A percentile compares a stretch with the other conserved stretches of the same genome.
phyloP scores from a whole-genome alignment of 176 grass and related monocot species.

The Musa beccarii region DNA sequence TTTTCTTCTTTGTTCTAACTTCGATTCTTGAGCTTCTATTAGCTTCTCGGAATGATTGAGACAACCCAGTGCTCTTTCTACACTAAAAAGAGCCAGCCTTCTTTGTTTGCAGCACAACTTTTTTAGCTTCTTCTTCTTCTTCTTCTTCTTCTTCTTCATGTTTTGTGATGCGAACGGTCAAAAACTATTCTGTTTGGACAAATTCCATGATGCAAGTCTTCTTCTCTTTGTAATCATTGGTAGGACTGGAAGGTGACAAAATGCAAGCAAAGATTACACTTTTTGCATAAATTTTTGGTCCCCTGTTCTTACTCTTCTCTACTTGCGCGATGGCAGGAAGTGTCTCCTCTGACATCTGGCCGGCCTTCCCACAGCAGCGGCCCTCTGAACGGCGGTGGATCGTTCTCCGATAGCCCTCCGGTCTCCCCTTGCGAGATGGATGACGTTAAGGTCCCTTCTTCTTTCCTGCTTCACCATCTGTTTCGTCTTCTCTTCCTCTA shows the following conservation, averaged over 20 bases:
- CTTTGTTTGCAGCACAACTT: no score
- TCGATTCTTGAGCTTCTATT: neutral
- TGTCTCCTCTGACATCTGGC: slow-evolving; percentile 77
- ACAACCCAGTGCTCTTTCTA: no score
- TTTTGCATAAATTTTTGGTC: neutral
- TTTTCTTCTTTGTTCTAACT: slow-evolving; percentile 14
- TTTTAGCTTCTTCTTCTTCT: no score
- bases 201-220: no score
- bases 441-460: slow-evolving; percentile 39
- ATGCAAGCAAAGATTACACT: no score
- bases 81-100: no score
- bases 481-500: neutral
- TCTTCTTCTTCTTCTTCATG: no score
- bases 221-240: no score
- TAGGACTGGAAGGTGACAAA: no score
- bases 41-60: no score
- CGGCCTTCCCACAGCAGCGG: slow-evolving; percentile 93
- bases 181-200: no score
- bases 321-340: slow-evolving; percentile 28
- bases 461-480: slow-evolving; percentile 4
- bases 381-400: slow-evolving; percentile 67
- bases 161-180: no score
- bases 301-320: neutral
- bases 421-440: slow-evolving; percentile 69
- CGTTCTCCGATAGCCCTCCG: slow-evolving; percentile 81